A percentile compares a stretch with the other conserved stretches of the same genome.
These are phyloP conservation scores for Epichloe bromicola DNA, from an alignment of 2,329 filamentous ascomycete genomes.

Conservation along the genomic window DNA sequence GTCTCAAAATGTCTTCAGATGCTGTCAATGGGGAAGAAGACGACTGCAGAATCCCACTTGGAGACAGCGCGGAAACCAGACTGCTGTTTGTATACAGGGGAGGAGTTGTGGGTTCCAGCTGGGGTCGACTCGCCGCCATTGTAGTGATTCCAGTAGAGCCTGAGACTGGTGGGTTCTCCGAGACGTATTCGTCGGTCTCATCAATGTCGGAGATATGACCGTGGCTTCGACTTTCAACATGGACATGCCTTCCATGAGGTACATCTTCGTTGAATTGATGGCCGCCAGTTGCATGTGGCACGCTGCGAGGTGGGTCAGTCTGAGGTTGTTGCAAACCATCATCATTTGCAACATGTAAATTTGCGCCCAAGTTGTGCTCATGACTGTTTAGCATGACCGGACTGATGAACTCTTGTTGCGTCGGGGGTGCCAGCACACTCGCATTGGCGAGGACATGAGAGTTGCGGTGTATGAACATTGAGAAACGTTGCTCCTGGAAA, in stretches of 20 bases:
- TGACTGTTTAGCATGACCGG: background rate
- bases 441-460: background rate
- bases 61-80: background rate
- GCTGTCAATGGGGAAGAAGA: background rate
- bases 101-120: background rate
- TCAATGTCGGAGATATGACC: background rate
- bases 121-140: background rate
- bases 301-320: background rate
- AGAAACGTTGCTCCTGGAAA: background rate
- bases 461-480: background rate
- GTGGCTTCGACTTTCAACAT: background rate
- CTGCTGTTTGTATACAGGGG: background rate
- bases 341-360: background rate
- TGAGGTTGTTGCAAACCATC: background rate
- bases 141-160: background rate
- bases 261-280: background rate
- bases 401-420: background rate
- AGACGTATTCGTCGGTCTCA: background rate
- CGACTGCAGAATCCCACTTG: background rate
- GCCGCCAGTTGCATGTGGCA: background rate
- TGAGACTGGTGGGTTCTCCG: background rate
- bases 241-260: background rate
- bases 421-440: background rate
- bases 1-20: background rate
- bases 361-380: background rate